Evolutionary conservation across 305 asterid species (phyloP), one percentile per base, ranked within the genome.

Genomic region (Ilex paraguariensis): DNA sequence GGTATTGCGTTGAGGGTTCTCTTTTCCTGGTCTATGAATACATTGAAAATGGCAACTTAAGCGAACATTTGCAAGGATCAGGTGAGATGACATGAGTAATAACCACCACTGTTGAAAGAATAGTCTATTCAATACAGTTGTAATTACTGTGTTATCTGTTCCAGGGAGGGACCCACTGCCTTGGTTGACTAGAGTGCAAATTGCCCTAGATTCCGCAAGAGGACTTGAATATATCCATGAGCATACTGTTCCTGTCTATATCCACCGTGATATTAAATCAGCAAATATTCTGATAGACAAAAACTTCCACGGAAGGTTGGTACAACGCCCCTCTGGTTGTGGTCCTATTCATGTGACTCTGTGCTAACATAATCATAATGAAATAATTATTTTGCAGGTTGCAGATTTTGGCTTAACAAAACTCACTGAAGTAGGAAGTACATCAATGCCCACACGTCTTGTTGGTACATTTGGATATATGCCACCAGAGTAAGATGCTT

Each of bases 391-490:
- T 70, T 59, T 66, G 68, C 82, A 92, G 98, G 97, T 92, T 70
- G 97, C 98, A 16, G 97, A 85, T 75, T 92, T 90, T 76, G 97
- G 98, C 56, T 84, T 92, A 70, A 70, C 98, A 28, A 92, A 92
- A 75, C 81, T 92, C 66, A 87, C 97, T 58, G 97, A 89, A 71
- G 95, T 87, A 60, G 97, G 96, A 71, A 77, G 87, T 71, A 74
- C 69, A 69, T 87, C 96, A 13, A 54, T 87, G 80, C 91, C 95
- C 59, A 87, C 97, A 4, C 89, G 87, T 36, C 91, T 92, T 66
- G 96, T 81, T 67, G 98, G 98, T 62, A 92, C 98, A 62, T 92
- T 90, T 69, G 98, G 98, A 59, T 92, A 92, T 83, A 92, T 92
- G 96, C 94, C 97, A 51, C 98, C 98, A 12, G 98, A 92, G 98